These are phyloP conservation scores for Salix suchowensis DNA, from an alignment of 345 rosid species.

Conservation along the genomic window DNA sequence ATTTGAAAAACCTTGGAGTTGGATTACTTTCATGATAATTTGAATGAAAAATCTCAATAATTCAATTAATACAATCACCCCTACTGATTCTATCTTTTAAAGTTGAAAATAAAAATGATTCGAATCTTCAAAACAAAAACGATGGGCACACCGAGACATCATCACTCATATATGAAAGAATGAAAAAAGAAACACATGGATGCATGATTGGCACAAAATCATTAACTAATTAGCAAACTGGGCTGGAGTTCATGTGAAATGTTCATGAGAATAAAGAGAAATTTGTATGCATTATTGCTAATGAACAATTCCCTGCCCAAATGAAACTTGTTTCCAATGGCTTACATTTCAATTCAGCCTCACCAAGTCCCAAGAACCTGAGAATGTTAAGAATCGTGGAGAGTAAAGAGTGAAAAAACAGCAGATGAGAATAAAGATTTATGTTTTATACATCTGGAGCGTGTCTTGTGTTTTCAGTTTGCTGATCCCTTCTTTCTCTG, in stretches of 20 bases:
- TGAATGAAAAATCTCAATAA: too few relatives aligned
- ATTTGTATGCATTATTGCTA: background rate
- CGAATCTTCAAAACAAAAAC: too few relatives aligned
- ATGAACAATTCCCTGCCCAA: background rate
- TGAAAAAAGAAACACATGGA: too few relatives aligned
- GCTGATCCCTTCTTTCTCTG: constrained; percentile 45
- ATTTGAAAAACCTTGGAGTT: too few relatives aligned
- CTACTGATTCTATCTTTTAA: too few relatives aligned
- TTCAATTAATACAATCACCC: too few relatives aligned
- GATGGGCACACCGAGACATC: too few relatives aligned
- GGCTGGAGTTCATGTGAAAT: background rate
- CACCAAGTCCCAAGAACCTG: background rate
- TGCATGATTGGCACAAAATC: too few relatives aligned
- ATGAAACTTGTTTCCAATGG: too few relatives aligned
- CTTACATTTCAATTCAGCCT: background rate
- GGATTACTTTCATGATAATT: too few relatives aligned
- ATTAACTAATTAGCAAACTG: background rate
- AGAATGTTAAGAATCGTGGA: background rate
- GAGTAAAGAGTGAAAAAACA: background rate
- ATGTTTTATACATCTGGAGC: constrained; percentile 32
- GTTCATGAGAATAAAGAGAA: background rate
- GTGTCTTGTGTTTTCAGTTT: constrained; percentile 19
- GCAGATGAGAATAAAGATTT: background rate
- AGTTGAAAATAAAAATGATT: too few relatives aligned
- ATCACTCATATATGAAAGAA: too few relatives aligned